Percentiles rank a stretch among this genome's conserved stretches.
phyloP scores from a whole-genome alignment of 306 rosid species.

The Abrus precatorius region DNA sequence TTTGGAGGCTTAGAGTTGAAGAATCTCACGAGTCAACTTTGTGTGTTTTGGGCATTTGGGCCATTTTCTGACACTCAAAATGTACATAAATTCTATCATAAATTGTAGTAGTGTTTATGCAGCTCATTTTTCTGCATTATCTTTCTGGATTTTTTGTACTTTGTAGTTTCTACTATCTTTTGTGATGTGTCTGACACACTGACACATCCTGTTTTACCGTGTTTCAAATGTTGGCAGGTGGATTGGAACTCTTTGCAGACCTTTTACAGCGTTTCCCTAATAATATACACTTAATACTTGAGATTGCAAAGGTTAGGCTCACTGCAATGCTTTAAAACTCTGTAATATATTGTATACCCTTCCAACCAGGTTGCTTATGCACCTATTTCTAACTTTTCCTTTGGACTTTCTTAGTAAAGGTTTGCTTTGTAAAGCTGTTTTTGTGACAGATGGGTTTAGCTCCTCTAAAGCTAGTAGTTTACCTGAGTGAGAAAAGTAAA shows the following conservation, averaged over 20 bases:
- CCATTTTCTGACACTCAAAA: slow-evolving; percentile 4
- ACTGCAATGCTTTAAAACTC: slow-evolving; percentile 41
- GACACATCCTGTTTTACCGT: slow-evolving; percentile 34
- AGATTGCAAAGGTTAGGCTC: slow-evolving; percentile 88
- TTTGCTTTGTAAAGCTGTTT: slow-evolving; percentile 28
- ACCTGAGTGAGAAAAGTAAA: slow-evolving; percentile 2
- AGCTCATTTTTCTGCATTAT: slow-evolving; percentile 18
- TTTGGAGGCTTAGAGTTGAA: slow-evolving; percentile 23
- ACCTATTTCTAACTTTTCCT: slow-evolving; percentile 2
- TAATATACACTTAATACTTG: slow-evolving; percentile 88
- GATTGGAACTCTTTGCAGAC: slow-evolving; percentile 86
- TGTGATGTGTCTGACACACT: slow-evolving; percentile 28
- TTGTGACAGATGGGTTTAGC: not conserved
- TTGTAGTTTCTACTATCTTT: slow-evolving; percentile 23
- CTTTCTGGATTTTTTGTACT: not conserved
- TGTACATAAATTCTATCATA: not conserved
- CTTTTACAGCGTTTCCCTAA: slow-evolving; percentile 96
- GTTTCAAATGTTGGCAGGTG: slow-evolving; percentile 71
- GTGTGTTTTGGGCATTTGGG: slow-evolving; percentile 28
- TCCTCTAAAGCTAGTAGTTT: slow-evolving; percentile 7
- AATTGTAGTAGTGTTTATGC: slow-evolving; percentile 13
- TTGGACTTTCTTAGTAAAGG: not conserved
- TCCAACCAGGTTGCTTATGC: slow-evolving; percentile 23
- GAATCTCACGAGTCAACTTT: slow-evolving; percentile 22
- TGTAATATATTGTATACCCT: slow-evolving; percentile 18